These are phyloP conservation scores for Ogataea salicorniae DNA, from an alignment of 805 yeast species.

Conservation along the genomic window DNA sequence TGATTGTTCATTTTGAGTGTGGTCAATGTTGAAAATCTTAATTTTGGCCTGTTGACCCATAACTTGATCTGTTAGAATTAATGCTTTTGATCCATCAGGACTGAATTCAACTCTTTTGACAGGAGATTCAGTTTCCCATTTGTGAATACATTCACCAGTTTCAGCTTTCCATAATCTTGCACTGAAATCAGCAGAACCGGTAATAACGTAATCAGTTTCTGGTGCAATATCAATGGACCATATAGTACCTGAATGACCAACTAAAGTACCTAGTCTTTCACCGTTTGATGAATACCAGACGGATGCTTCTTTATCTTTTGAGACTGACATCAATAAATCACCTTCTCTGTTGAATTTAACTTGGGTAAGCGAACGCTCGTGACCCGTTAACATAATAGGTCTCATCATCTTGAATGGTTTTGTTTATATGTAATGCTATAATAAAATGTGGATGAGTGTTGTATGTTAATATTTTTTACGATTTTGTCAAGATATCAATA, in stretches of 20 bases:
- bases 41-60: conserved; percentile 86
- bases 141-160: conserved; percentile 69
- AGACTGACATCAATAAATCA: conserved; percentile 84
- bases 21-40: conserved; percentile 56
- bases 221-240: conserved; percentile 88
- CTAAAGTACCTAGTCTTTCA: conserved; percentile 90
- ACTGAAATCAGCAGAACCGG: conserved; percentile 89
- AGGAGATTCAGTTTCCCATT: conserved; percentile 78
- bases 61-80: conserved; percentile 83
- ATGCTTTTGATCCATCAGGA: conserved; percentile 61
- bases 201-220: conserved; percentile 62
- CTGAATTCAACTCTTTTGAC: conserved; percentile 86
- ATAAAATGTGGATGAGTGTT: neutral
- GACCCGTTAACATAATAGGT: conserved; percentile 79
- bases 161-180: conserved; percentile 79
- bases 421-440: neutral
- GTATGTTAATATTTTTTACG: neutral
- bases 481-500: neutral
- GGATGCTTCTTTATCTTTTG: conserved; percentile 85
- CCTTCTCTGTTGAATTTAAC: conserved; percentile 95
- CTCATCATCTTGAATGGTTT: conserved; percentile 40
- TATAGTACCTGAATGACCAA: conserved; percentile 87
- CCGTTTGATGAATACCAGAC: conserved; percentile 96
- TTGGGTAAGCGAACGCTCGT: conserved; percentile 96
- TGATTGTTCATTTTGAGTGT: conserved; percentile 38